Conservation (phyloP, 768 basidiomycete genomes). For the Fistulinella prunicolor region DNA sequence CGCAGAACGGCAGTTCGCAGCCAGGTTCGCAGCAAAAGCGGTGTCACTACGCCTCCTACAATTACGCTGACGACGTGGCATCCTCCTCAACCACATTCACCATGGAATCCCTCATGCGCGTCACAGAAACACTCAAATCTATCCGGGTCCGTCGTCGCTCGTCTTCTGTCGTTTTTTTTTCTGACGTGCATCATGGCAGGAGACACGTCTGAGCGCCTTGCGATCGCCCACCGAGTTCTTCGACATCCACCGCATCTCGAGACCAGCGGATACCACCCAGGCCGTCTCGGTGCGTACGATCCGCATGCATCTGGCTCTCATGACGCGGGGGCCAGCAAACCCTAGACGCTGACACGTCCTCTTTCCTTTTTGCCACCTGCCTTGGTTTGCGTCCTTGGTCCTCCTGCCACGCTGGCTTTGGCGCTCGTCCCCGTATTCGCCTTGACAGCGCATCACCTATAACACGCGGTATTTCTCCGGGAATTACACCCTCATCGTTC, state of each 20-base stretch:
- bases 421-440: background rate
- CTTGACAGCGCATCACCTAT: slow-evolving; percentile 82
- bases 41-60: too few species aligned
- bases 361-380: too few species aligned
- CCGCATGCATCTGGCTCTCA: too few species aligned
- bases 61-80: too few species aligned
- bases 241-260: slow-evolving; percentile 78
- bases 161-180: background rate
- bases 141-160: slow-evolving; percentile 52
- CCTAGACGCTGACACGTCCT: too few species aligned
- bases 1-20: too few species aligned
- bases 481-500: slow-evolving; percentile 83
- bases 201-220: slow-evolving; percentile 73
- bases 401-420: background rate
- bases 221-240: slow-evolving; percentile 78
- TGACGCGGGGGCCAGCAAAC: too few species aligned
- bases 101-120: slow-evolving; percentile 71
- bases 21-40: too few species aligned
- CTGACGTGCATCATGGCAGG: slow-evolving; percentile 51
- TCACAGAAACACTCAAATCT: slow-evolving; percentile 64
- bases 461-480: slow-evolving; percentile 91
- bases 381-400: background rate
- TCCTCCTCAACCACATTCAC: too few species aligned
- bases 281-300: slow-evolving; percentile 65
- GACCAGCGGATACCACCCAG: slow-evolving; percentile 76